Base-by-base conservation (phyloP, 2,329 filamentous ascomycete genomes). In the Gnomoniopsis sp. region DNA sequence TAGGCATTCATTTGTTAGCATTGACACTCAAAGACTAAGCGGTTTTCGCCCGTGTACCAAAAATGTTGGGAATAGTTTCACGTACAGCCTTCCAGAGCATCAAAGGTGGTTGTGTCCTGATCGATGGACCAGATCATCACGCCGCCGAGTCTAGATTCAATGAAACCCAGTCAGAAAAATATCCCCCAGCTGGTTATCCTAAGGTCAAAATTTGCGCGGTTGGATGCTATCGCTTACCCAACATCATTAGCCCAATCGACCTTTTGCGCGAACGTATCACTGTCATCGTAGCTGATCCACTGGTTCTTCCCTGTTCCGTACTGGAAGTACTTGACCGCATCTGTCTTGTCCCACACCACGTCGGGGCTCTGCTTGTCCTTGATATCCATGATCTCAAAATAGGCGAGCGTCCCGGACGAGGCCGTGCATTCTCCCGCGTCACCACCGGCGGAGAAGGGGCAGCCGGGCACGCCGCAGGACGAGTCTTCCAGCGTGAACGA, bases 211-310 rank as follows among this genome's bases (percentile, higher is more conserved):
- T n/a, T n/a, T n/a, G n/a, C n/a, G n/a, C n/a, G n/a, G n/a, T n/a
- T n/a, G n/a, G n/a, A n/a, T n/a, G n/a, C n/a, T n/a, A n/a, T n/a
- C n/a, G n/a, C n/a, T n/a, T n/a, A n/a, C 22, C 65, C 56, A 6
- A 57, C 49, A 6, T 49, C n/a, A 19, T 64, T 62, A 3, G 65
- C 65, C 58, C 50, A 66, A 3, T 59, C 49, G 6, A 64, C 41
- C 58, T 67, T 67, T 22, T 61, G 50, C 36, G 55, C 21, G 33
- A 66, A 60, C 0, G 65, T 67, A 6, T 63, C 47, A 2, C 36
- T 64, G 57, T 75, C 70, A 59, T 77, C 74, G 43, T 63, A 77
- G 2, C 64, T 64, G 1, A 76, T 66, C 75, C 74, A 77, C 59
- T 77, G 71, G 55, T 72, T 62, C 6, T 36, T 53, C 48, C 67